A percentile compares a stretch with the other conserved stretches of the same genome.
Conservation (phyloP, 805 yeast genomes). For the Starmera quercuum region DNA sequence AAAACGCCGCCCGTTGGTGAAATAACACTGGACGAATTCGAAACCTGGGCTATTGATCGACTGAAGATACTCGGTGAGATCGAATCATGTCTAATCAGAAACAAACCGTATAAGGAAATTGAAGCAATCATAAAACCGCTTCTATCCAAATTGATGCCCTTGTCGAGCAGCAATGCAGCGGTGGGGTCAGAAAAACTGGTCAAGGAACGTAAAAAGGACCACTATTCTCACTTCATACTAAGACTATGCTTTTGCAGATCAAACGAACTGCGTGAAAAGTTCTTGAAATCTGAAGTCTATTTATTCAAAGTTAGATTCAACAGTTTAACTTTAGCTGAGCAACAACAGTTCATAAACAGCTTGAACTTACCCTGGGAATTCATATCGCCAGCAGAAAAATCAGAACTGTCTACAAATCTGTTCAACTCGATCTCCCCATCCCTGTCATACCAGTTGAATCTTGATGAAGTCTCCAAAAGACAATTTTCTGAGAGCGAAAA, state of each 20-base stretch:
- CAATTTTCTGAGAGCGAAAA: conserved; percentile 49
- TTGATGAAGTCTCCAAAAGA: conserved; percentile 36
- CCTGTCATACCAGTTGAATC: conserved; percentile 24
- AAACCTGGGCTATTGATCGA: conserved; percentile 92
- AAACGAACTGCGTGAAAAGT: conserved; percentile 75
- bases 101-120: conserved; percentile 55
- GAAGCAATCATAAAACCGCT: conserved; percentile 60
- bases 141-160: conserved; percentile 57
- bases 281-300: conserved; percentile 66
- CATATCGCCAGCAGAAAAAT: conserved; percentile 57
- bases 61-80: conserved; percentile 76
- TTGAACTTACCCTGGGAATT: conserved; percentile 67
- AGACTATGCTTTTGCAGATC: conserved; percentile 85
- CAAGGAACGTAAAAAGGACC: conserved; percentile 68
- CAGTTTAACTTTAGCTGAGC: conserved; percentile 56
- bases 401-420: conserved; percentile 37
- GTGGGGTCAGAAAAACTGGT: conserved; percentile 25
- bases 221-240: conserved; percentile 83
- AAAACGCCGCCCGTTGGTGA: conserved; percentile 73
- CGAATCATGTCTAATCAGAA: conserved; percentile 64
- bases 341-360: conserved; percentile 56
- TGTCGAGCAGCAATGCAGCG: conserved; percentile 34
- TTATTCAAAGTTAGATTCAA: conserved; percentile 71
- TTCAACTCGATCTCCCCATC: conserved; percentile 44
- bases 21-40: conserved; percentile 88